Percentiles rank a stretch among this genome's conserved stretches.
These are phyloP conservation scores for Pseudophaeomoniella oleicola DNA, from an alignment of 2,329 filamentous ascomycete species.

Conservation along the genomic window DNA sequence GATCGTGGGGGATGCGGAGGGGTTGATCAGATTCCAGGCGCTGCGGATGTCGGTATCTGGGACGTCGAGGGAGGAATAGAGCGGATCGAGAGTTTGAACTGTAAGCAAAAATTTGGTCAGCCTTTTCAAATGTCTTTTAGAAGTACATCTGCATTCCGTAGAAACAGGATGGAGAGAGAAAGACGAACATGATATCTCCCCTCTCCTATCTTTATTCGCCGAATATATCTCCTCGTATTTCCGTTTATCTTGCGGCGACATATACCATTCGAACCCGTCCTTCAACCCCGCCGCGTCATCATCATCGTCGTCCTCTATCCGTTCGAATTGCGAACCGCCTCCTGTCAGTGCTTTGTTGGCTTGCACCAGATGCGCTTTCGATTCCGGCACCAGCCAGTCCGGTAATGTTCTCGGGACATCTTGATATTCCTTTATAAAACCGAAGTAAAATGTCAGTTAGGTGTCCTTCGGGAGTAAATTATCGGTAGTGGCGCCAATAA, in stretches of 20 bases:
- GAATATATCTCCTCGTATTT: conserved; percentile 98
- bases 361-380: conserved; percentile 79
- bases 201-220: conserved; percentile 75
- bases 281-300: conserved; percentile 72
- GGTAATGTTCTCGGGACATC: conserved; percentile 78
- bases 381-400: conserved; percentile 95
- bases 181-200: conserved; percentile 61
- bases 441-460: conserved; percentile 5
- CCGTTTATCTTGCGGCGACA: conserved; percentile 75
- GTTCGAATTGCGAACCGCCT: conserved; percentile 54
- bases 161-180: background rate
- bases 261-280: conserved; percentile 99
- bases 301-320: conserved; percentile 59
- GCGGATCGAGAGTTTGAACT: conserved; percentile 65
- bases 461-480: too few species aligned
- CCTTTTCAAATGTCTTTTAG: background rate
- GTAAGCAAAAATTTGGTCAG: conserved; percentile 10
- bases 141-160: background rate
- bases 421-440: conserved; percentile 71
- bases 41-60: conserved; percentile 69
- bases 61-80: conserved; percentile 59
- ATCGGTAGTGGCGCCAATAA: too few species aligned
- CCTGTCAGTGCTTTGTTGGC: conserved; percentile 66
- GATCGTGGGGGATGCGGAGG: conserved; percentile 64
- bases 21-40: conserved; percentile 96